Percentiles rank a stretch among this genome's conserved stretches.
phyloP scores from a whole-genome alignment of 2,329 filamentous ascomycete genomes.

The Fusarium sp. region DNA sequence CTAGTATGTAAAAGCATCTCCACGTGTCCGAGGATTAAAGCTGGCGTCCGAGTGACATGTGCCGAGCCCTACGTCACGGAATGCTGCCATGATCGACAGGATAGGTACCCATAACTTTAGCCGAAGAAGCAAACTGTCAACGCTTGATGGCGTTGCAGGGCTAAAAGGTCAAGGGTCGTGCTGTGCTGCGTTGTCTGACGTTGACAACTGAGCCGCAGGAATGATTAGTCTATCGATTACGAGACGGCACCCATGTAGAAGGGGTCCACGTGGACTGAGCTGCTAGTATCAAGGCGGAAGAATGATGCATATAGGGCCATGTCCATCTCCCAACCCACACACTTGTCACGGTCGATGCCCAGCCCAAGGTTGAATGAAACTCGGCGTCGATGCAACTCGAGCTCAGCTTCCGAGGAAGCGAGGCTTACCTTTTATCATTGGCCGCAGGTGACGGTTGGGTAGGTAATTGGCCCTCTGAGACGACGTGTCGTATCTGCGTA shows the following conservation, averaged over 20 bases:
- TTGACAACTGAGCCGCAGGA: conserved; percentile 7
- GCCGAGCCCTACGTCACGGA: conserved; percentile 21
- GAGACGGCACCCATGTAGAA: conserved; percentile 7
- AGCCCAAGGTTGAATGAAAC: conserved; percentile 34
- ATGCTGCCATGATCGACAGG: conserved; percentile 13
- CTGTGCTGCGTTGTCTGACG: background rate
- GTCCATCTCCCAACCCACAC: conserved; percentile 23
- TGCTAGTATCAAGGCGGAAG: conserved; percentile 5
- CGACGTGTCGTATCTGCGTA: conserved; percentile 32
- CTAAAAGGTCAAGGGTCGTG: conserved; percentile 4
- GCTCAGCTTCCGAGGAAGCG: conserved; percentile 15
- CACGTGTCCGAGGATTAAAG: background rate
- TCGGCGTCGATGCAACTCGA: conserved; percentile 24
- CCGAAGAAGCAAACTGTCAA: background rate
- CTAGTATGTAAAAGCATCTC: background rate
- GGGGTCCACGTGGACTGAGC: conserved; percentile 23
- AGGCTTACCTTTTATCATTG: conserved; percentile 35
- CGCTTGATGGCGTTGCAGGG: conserved; percentile 14
- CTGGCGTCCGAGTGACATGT: conserved; percentile 12
- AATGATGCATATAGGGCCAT: conserved; percentile 35
- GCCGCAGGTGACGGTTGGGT: conserved; percentile 25
- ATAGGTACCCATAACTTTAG: conserved; percentile 13
- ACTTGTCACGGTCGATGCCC: conserved; percentile 35
- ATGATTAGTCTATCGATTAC: conserved; percentile 3
- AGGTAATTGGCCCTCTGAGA: conserved; percentile 12